These are phyloP conservation scores for Cryptococcus floricola DNA, from an alignment of 1,284 basidiomycete species.

Conservation along the genomic window DNA sequence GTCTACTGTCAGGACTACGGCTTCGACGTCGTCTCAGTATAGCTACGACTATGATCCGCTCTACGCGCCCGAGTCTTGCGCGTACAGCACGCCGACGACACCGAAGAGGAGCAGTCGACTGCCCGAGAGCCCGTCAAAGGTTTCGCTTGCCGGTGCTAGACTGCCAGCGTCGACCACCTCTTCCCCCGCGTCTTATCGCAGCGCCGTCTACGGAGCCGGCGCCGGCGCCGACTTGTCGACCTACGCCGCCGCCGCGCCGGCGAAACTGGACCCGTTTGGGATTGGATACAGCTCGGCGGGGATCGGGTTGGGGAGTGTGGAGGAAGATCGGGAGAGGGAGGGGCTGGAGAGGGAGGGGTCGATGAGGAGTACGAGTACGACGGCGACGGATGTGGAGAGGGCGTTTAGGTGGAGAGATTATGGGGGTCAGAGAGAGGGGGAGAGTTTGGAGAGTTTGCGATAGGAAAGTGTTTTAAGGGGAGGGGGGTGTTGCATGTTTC, in stretches of 20 bases:
- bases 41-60: conserved; percentile 10
- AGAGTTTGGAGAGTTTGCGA: background rate
- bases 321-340: background rate
- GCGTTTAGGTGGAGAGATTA: conserved; percentile 11
- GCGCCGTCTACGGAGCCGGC: background rate
- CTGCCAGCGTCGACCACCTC: background rate
- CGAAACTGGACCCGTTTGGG: conserved; percentile 12
- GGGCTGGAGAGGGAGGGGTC: conserved; percentile 5
- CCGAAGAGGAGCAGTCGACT: background rate
- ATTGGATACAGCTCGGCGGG: conserved; percentile 8
- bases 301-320: background rate
- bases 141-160: background rate
- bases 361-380: conserved; percentile 17
- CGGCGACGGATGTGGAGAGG: conserved; percentile 27
- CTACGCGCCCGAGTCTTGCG: background rate
- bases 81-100: background rate
- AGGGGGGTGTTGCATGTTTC: background rate
- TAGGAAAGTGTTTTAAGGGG: background rate
- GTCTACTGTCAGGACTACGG: background rate
- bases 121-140: background rate
- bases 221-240: background rate
- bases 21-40: background rate
- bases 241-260: background rate
- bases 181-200: background rate
- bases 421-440: background rate